Evolutionary conservation across 2,329 filamentous ascomycete species (phyloP), one percentile per base, ranked within the genome.

Genomic region (Akanthomyces muscarius): DNA sequence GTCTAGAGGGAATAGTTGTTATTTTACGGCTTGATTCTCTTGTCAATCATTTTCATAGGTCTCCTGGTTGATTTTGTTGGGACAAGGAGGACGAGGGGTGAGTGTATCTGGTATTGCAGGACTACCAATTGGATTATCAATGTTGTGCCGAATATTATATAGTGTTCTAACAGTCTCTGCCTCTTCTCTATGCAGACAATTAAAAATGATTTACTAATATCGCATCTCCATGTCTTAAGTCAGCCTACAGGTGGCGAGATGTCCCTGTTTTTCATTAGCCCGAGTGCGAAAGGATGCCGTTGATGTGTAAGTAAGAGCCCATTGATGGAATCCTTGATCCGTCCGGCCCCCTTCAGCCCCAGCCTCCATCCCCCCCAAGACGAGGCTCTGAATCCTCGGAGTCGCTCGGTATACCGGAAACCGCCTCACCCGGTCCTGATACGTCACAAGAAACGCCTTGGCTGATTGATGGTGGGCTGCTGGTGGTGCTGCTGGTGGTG

Each of bases 71-170:
- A 23, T 30, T 51, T 59, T 50, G 42, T 13, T 21, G 23, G 45
- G 38, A 11, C 36, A 14, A 5, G 21, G 30, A 18, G 18, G 41
- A 42, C 11, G n/a, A 11, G 58, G 30, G 33, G n/a, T 36, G 38
- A 14, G 45, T 53, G 48, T 53, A 54, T 61, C 25, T 44, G 48
- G 23, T 61, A 45, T 4, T 28, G 25, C 28, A 61, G 56, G 18
- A 51, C 42, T 59, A 59, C 45, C 45, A 51, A 59, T 59, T 59
- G 56, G 56, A 59, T 59, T 59, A 59, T 50, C 33, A 30, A 59
- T 50, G 56, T 51, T 42, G 47, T 8, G 16, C 11, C 2, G 47
- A 51, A 51, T 16, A 21, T 25, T 30, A 59, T 47, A 47, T 30
- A 38, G 47, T 59, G 33, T 50, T 59, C 45, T 11, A 25, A 48